Evolutionary conservation across 768 basidiomycete species (phyloP).

Genomic region (Collybiopsis confluens): DNA sequence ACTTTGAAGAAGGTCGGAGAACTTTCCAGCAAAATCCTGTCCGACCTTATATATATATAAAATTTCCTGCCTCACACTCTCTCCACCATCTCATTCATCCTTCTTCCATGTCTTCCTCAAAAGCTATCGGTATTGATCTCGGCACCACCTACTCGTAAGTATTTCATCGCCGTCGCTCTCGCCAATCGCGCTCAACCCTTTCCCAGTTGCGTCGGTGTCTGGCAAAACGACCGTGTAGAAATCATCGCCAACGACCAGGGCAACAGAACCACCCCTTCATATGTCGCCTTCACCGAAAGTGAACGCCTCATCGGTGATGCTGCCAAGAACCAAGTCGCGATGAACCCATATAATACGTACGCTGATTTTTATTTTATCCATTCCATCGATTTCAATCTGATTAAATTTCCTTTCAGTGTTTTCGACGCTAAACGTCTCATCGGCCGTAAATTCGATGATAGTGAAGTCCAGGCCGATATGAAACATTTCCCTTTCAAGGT

Average conservation of each 20-base stretch:
- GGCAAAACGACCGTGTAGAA: slow-evolving; percentile 40
- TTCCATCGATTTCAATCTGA: too few relatives aligned
- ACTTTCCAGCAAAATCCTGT: neutral
- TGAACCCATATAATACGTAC: slow-evolving; percentile 70
- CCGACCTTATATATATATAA: neutral
- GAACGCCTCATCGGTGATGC: slow-evolving; percentile 78
- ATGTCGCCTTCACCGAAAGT: slow-evolving; percentile 87
- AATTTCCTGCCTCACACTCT: neutral
- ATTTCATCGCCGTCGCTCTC: slow-evolving; percentile 43
- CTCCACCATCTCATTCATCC: neutral
- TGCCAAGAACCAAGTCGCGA: slow-evolving; percentile 73
- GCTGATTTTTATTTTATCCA: slow-evolving; percentile 15
- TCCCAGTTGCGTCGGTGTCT: slow-evolving; percentile 6
- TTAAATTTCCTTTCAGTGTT: slow-evolving; percentile 22
- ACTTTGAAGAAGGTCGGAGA: neutral
- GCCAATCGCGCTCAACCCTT: slow-evolving; percentile 23
- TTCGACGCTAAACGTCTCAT: slow-evolving; percentile 59
- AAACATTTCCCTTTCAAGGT: slow-evolving; percentile 49
- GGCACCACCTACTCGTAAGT: slow-evolving; percentile 59
- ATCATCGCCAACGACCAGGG: slow-evolving; percentile 91
- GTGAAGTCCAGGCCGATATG: slow-evolving; percentile 43
- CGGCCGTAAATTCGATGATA: slow-evolving; percentile 43
- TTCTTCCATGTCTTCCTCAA: slow-evolving; percentile 10
- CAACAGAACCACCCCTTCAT: slow-evolving; percentile 86
- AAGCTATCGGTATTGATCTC: slow-evolving; percentile 63